Evolutionary conservation across 2,329 filamentous ascomycete genomes (phyloP).

Genomic region (Exophiala phaeomuriformis): DNA sequence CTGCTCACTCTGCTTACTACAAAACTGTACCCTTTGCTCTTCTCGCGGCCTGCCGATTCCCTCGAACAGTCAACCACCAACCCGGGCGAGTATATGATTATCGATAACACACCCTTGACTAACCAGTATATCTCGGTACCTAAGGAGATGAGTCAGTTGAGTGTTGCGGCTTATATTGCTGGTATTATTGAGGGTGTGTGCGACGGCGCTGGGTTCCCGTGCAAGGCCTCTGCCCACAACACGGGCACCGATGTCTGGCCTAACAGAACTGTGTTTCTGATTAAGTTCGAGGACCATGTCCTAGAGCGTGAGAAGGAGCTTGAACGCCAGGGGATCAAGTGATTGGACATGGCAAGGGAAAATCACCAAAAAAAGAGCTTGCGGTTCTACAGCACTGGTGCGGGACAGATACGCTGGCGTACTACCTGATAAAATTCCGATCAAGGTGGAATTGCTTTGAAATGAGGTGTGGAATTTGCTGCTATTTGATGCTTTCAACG

Average conservation of each 20-base stretch:
- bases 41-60: constrained; percentile 80
- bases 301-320: constrained; percentile 83
- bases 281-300: constrained; percentile 87
- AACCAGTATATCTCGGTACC: constrained; percentile 91
- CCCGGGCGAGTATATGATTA: constrained; percentile 96
- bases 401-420: too few species aligned
- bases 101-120: constrained; percentile 93
- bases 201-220: constrained; percentile 84
- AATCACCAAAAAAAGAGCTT: not conserved
- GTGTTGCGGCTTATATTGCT: constrained; percentile 91
- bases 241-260: constrained; percentile 77
- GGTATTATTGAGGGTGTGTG: constrained; percentile 94
- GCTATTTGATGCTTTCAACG: too few species aligned
- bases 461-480: too few species aligned
- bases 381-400: too few species aligned
- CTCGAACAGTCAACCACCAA: constrained; percentile 84
- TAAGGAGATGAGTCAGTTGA: constrained; percentile 90
- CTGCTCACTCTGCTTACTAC: constrained; percentile 94
- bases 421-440: too few species aligned
- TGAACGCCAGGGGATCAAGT: constrained; percentile 51
- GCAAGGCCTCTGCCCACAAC: constrained; percentile 82
- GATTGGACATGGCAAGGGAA: constrained; percentile 10
- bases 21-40: constrained; percentile 84
- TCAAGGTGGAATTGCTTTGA: too few species aligned
- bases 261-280: constrained; percentile 87